Evolutionary conservation across 805 yeast genomes (phyloP).

Genomic region (Kazachstania taianensis): DNA sequence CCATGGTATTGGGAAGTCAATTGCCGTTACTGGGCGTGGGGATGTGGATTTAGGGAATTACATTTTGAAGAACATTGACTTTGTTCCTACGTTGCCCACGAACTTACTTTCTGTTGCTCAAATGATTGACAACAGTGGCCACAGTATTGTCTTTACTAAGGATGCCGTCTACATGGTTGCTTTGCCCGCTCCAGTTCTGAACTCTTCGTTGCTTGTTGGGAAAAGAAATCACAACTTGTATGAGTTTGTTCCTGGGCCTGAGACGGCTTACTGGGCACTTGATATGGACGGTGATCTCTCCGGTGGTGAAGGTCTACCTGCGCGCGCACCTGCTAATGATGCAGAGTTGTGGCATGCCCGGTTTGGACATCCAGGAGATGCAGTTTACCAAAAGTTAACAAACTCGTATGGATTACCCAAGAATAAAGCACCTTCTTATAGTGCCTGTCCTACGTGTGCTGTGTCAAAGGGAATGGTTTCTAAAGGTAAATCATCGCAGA

Average conservation of each 20-base stretch:
- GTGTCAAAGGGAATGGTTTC: neutral
- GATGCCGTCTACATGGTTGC: neutral
- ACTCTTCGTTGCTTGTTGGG: neutral
- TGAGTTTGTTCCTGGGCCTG: no score
- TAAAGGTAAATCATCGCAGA: neutral
- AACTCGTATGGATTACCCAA: neutral
- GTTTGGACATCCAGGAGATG: neutral
- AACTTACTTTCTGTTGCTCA: neutral
- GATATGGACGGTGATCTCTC: neutral
- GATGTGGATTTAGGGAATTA: neutral
- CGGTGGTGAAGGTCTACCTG: neutral
- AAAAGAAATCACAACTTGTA: neutral
- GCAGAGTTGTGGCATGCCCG: neutral
- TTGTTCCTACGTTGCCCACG: conserved; percentile 6
- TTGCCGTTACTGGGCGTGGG: neutral
- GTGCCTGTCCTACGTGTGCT: neutral
- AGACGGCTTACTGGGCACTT: neutral
- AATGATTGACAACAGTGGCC: neutral
- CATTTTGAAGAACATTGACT: conserved; percentile 1
- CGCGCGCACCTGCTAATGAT: neutral
- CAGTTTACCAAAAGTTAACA: neutral
- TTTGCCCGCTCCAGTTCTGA: neutral
- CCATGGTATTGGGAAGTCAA: neutral
- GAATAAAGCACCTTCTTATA: neutral
- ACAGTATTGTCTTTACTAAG: neutral